Evolutionary conservation across 306 rosid species (phyloP), one percentile per base, ranked within the genome.

Genomic region (Pyrus communis): DNA sequence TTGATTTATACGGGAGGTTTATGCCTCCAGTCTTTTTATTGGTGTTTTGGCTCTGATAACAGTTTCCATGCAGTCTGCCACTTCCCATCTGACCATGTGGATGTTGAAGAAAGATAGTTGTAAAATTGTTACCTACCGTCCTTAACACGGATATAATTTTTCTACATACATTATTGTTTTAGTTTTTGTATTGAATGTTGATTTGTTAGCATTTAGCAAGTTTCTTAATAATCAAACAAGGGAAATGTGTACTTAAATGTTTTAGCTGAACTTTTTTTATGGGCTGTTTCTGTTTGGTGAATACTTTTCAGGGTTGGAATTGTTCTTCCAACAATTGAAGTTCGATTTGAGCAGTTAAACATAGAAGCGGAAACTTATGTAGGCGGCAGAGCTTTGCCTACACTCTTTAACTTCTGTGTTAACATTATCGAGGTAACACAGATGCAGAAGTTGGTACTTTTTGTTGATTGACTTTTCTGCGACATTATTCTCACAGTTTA

Each of bases 271-370:
- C 5, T 10, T 46, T 8, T 12, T 19, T 9, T 61, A 18, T 27
- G 79, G 13, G 5, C 23, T 69, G 18, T 15, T 78, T 11, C 9
- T 66, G 43, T 58, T 70, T 31, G 10, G 27, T 40, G 40, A 9
- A 58, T 19, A 33, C 58, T 22, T 70, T 67, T 74, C 72, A 90
- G 95, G 74, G 95, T 90, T 84, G 95, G 92, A 77, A 77, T 88
- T 75, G 21, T 68, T 9, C 51, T 88, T 69, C 95, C 95, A 7
- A 81, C 84, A 19, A 84, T 90, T 76, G 95, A 90, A 78, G 88
- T 82, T 43, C 73, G 95, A 49, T 88, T 69, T 78, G 88, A 88
- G 89, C 76, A 84, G 55, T 73, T 90, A 22, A 86, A 84, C 35
- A 58, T 86, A 59, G 91, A 84, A 73, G 85, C 87, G 51, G 87